These are phyloP conservation scores for Lecanoromycetidae sp. DNA, from an alignment of 2,329 filamentous ascomycete species.

Conservation along the genomic window DNA sequence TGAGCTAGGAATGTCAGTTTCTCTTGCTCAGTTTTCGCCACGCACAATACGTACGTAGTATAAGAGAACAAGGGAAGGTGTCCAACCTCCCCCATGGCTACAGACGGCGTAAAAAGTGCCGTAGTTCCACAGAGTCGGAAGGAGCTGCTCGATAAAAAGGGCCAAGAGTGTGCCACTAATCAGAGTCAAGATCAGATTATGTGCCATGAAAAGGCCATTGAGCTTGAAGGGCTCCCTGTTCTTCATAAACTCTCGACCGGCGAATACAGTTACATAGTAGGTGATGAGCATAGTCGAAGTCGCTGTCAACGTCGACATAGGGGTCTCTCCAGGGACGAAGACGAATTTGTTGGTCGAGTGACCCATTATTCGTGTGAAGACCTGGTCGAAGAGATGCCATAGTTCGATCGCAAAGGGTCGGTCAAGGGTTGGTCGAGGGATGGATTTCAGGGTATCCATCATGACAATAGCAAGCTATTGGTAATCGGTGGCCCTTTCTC, in stretches of 20 bases:
- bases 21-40: not conserved
- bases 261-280: constrained; percentile 92
- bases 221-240: constrained; percentile 74
- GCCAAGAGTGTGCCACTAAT: constrained; percentile 70
- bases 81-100: constrained; percentile 68
- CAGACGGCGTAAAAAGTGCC: constrained; percentile 89
- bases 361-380: constrained; percentile 62
- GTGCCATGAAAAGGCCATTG: constrained; percentile 79
- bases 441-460: constrained; percentile 5
- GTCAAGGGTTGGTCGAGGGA: constrained; percentile 61
- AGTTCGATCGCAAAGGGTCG: constrained; percentile 80
- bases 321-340: constrained; percentile 69
- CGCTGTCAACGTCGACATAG: constrained; percentile 79
- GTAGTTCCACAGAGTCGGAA: constrained; percentile 66
- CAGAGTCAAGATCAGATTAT: constrained; percentile 87
- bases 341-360: constrained; percentile 78
- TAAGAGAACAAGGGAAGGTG: constrained; percentile 77
- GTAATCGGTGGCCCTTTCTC: not conserved
- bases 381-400: constrained; percentile 91
- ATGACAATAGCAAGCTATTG: not conserved
- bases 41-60: constrained; percentile 68
- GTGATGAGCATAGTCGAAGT: constrained; percentile 67
- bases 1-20: constrained; percentile 50
- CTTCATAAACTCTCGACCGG: constrained; percentile 85
- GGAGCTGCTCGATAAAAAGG: constrained; percentile 81